Conservation (phyloP, 371 early-diverging fungal species). For the Synchytrium microbalum region DNA sequence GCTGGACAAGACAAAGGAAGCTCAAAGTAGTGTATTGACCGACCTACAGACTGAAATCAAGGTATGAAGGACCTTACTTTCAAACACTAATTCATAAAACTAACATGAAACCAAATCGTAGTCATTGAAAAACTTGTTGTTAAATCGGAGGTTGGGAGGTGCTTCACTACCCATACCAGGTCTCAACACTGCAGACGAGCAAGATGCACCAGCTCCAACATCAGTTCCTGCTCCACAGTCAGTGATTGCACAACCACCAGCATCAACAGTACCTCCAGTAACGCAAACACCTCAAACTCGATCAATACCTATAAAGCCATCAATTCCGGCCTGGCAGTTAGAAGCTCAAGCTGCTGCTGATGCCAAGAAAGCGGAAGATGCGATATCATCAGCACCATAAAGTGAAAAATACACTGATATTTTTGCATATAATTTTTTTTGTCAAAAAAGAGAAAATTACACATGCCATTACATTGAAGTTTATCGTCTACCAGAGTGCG, state of each 20-base stretch:
- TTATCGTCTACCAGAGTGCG: too few species aligned
- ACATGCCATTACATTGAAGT: too few species aligned
- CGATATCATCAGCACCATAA: too few species aligned
- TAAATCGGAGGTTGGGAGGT: not conserved
- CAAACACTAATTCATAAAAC: too few species aligned
- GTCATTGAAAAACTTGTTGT: not conserved
- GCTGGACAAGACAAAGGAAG: constrained; percentile 64
- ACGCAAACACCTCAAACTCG: constrained; percentile 7
- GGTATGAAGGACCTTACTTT: constrained; percentile 2
- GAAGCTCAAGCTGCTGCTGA: constrained; percentile 15
- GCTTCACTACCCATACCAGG: not conserved
- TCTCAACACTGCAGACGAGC: not conserved
- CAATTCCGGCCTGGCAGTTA: constrained; percentile 79
- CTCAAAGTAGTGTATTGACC: constrained; percentile 57
- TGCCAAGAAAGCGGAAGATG: too few species aligned
- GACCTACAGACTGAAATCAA: constrained; percentile 90
- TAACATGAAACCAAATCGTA: not conserved
- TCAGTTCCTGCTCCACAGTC: too few species aligned
- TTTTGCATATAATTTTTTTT: too few species aligned
- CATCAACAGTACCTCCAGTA: too few species aligned
- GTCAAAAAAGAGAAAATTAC: too few species aligned
- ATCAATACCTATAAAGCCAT: constrained; percentile 21
- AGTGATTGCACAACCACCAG: too few species aligned
- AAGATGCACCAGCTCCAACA: not conserved
- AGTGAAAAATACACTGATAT: too few species aligned